Conservation (phyloP, 768 basidiomycete genomes). For the Rhizopogon sp. region DNA sequence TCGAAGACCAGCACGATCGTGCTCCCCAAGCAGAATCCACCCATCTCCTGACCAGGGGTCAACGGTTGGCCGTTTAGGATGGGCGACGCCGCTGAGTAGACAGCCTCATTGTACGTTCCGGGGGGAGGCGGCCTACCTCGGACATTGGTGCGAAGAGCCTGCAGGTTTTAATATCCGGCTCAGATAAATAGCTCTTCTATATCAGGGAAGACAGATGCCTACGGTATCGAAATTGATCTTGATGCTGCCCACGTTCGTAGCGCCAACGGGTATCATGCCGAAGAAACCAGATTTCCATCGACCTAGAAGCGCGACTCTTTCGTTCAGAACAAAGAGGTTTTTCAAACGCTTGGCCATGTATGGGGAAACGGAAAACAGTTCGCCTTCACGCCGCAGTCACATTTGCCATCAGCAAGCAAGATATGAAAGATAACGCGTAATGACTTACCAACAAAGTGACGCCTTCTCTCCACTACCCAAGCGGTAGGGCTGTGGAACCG, state of each 20-base stretch:
- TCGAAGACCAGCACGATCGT: constrained; percentile 98
- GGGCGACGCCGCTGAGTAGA: constrained; percentile 80
- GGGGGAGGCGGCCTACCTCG: constrained; percentile 66
- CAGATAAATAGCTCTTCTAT: neutral
- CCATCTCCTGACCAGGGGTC: constrained; percentile 89
- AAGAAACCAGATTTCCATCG: constrained; percentile 96
- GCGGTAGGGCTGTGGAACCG: constrained; percentile 94
- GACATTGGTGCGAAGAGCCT: constrained; percentile 88
- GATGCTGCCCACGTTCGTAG: constrained; percentile 97
- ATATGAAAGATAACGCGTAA: neutral
- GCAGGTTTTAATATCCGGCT: neutral
- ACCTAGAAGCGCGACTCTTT: constrained; percentile 92
- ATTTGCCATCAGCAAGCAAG: neutral
- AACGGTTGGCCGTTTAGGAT: constrained; percentile 88
- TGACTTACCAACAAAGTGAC: constrained; percentile 86
- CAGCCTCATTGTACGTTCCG: constrained; percentile 89
- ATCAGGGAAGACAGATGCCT: constrained; percentile 3
- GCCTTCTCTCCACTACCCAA: constrained; percentile 94
- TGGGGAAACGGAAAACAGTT: constrained; percentile 94
- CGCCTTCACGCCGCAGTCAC: constrained; percentile 42
- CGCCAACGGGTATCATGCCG: constrained; percentile 95
- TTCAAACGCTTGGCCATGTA: constrained; percentile 90
- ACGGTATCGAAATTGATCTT: constrained; percentile 93
- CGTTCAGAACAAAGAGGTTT: constrained; percentile 96
- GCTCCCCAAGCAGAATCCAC: constrained; percentile 92